Evolutionary conservation across 495 filamentous ascomycete species (phyloP), one percentile per base, ranked within the genome.

Genomic region (Trichoderma gamsii): DNA sequence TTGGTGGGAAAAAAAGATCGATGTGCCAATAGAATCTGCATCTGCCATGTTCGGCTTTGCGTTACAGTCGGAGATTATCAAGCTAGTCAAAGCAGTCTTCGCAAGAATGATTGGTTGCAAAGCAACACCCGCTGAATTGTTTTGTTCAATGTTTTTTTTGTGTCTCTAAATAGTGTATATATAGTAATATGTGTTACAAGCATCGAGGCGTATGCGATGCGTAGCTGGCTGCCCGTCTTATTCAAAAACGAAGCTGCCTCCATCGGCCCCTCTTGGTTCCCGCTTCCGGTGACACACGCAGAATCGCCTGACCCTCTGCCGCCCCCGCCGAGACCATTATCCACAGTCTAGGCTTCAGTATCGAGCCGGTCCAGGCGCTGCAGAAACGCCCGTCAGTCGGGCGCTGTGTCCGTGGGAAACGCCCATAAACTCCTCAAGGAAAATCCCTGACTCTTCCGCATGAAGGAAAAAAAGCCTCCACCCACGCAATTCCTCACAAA

Each of bases 81-180:
- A 23, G 12, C 56, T 61, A 18, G 2, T 61, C 27, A 32, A 21
- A 61, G 27, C 12, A 12, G 8, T 27, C 51, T 23, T 27, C 51
- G 21, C 21, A 18, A 56, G 8, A 23, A 61, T 32, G 23, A 32
- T 32, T 29, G 56, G 56, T 18, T 11, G n/a, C 16, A 32, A 32
- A 61, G 25, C 56, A 61, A 6, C 13, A 13, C 25, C 15, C 11
- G 56, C 25, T 15, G 27, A 18, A 16, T 12, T 15, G 1, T 29
- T 61, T 61, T 13, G 11, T 29, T 32, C 23, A 61, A 32, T 27
- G 4, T 61, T 8, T 61, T 61, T 61, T 61, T 15, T 61, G 23
- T 32, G 56, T 61, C 25, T 61, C 56, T 61, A 61, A 27, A 61
- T 61, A 61, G 23, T 61, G 56, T 61, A 61, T 61, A 61, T 38